These are phyloP conservation scores for Zychaea mexicana DNA, from an alignment of 371 early-diverging fungal species.

Conservation along the genomic window DNA sequence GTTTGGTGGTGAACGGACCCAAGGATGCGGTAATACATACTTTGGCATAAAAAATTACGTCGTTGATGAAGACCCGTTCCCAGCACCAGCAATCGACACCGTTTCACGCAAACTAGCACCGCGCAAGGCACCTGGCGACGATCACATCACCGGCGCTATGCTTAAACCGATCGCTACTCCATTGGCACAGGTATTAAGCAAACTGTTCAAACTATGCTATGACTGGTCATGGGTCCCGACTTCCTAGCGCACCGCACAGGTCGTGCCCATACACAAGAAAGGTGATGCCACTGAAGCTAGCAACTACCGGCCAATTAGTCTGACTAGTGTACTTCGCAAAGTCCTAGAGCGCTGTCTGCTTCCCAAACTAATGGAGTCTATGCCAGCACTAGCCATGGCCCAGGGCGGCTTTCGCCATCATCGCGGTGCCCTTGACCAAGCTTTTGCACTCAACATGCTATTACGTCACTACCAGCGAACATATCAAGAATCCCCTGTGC, in stretches of 20 bases:
- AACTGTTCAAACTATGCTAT: slow-evolving; percentile 23
- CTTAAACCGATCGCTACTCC: slow-evolving; percentile 10
- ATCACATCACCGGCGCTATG: slow-evolving; percentile 32
- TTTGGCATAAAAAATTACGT: too few species aligned
- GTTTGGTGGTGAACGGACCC: neutral
- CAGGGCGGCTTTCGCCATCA: too few species aligned
- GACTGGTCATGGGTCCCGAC: slow-evolving; percentile 20
- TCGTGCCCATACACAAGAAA: slow-evolving; percentile 28
- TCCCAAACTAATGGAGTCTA: slow-evolving; percentile 1
- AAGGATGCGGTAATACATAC: neutral
- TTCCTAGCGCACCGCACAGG: slow-evolving; percentile 25
- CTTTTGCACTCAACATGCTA: too few species aligned
- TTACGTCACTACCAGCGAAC: too few species aligned
- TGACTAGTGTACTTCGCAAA: slow-evolving; percentile 19
- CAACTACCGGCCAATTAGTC: slow-evolving; percentile 22
- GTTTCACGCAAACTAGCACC: neutral
- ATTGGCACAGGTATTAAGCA: slow-evolving; percentile 4
- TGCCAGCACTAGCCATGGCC: too few species aligned
- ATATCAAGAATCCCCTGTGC: too few species aligned
- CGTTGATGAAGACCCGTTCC: neutral
- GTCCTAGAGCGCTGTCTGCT: slow-evolving; percentile 15
- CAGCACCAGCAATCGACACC: neutral
- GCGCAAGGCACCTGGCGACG: slow-evolving; percentile 24
- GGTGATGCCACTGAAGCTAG: slow-evolving; percentile 7
- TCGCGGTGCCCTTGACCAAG: too few species aligned